Evolutionary conservation across 768 basidiomycete species (phyloP).

Genomic region (Sistotremastrum suecicum): DNA sequence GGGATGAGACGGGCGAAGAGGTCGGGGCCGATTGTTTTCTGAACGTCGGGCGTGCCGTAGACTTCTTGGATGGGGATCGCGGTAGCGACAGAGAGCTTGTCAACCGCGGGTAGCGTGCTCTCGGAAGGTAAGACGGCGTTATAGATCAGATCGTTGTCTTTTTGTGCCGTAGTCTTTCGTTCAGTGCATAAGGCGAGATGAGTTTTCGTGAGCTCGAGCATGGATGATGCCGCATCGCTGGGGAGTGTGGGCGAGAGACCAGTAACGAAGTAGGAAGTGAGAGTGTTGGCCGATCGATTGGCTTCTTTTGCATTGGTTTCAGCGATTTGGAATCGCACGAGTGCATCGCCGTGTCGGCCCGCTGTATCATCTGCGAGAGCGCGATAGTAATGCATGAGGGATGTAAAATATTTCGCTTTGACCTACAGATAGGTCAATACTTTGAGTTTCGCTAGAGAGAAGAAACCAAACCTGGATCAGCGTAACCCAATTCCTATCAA

Average conservation of each 20-base stretch:
- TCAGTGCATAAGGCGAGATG: slow-evolving; percentile 70
- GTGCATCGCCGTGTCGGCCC: slow-evolving; percentile 74
- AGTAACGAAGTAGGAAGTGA: slow-evolving; percentile 56
- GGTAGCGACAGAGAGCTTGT: slow-evolving; percentile 69
- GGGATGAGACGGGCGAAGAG: slow-evolving; percentile 81
- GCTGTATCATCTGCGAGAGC: slow-evolving; percentile 61
- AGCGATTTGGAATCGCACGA: slow-evolving; percentile 66
- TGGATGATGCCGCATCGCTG: slow-evolving; percentile 66
- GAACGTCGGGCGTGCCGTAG: slow-evolving; percentile 80
- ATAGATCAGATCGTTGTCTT: slow-evolving; percentile 96
- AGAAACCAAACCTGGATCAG: slow-evolving; percentile 51
- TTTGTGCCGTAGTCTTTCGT: slow-evolving; percentile 55
- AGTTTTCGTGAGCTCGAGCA: slow-evolving; percentile 72
- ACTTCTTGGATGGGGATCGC: slow-evolving; percentile 91
- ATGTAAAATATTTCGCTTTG: slow-evolving; percentile 83
- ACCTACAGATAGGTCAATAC: slow-evolving; percentile 32
- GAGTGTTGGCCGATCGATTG: slow-evolving; percentile 46
- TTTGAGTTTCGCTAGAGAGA: slow-evolving; percentile 2
- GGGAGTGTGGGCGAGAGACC: slow-evolving; percentile 73
- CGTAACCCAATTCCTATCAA: slow-evolving; percentile 89
- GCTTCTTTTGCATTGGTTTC: slow-evolving; percentile 79
- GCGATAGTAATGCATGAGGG: slow-evolving; percentile 79
- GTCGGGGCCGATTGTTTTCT: slow-evolving; percentile 88
- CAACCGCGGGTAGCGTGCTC: slow-evolving; percentile 67
- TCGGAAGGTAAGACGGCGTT: slow-evolving; percentile 74